Evolutionary conservation across 78 protist genomes (phyloP), one percentile per base, ranked within the genome.

Genomic region (Bigelowiella natans): DNA sequence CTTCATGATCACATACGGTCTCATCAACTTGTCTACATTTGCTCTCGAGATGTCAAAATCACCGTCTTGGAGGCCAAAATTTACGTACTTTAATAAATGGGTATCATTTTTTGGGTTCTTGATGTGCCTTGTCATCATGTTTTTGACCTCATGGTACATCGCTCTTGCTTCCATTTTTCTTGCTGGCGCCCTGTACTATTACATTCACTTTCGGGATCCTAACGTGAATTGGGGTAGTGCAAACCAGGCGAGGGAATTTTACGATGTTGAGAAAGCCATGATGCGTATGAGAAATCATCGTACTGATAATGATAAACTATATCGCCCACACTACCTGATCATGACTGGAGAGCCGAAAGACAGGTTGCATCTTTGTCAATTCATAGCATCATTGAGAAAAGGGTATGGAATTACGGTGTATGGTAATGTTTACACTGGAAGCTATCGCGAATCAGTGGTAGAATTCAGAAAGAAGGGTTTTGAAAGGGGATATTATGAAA

Each of bases 111-210:
- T 39, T 38, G 93, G 89, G 1, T 83, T 83, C 30, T n/a, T 90
- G 82, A 2, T 90, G 36, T 90, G 89, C 37, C n/a, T 90, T 2
- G 92, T 40, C 31, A 82, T 84, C 88, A 90, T 90, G 92, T 85
- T 90, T 7, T 28, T 40, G 31, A 90, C 85, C 88, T 28, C 34
- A 11, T 90, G 86, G 92, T n/a, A 30, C 39, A 37, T 38, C 82
- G 88, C 89, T n/a, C 37, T 39, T 30, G 73, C 73, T 7, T 7
- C 73, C 18, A 51, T 51, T 18, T 51, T 51, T 18, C 7, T 51
- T 51, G 73, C 73, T 51, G 73, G 34, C 7, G 73, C 73, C 34
- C 73, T 51, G 73, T 51, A 51, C 73, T 51, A 26, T 51, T 51
- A 51, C 73, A 51, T 51, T 51, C 34, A 51, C 73, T 51, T 26